These are phyloP conservation scores for Paramecium bursaria DNA, from an alignment of 73 alveolate genomes.

Conservation along the genomic window DNA sequence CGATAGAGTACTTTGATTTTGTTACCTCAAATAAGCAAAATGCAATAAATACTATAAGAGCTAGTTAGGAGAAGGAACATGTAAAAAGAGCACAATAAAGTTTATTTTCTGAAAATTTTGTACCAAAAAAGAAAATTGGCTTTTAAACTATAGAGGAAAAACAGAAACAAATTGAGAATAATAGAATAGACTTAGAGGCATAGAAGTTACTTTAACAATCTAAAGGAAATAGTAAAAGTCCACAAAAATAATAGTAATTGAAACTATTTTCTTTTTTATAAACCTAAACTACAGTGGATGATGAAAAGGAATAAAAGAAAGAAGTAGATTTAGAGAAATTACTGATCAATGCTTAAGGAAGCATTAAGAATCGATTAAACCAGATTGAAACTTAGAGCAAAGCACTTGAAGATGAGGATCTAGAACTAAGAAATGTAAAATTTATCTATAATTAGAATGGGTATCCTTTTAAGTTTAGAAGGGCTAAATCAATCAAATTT, in stretches of 20 bases:
- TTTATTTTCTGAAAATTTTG: slow-evolving; percentile 18
- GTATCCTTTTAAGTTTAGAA: slow-evolving; percentile 17
- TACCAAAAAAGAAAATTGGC: slow-evolving; percentile 22
- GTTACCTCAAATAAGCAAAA: slow-evolving; percentile 14
- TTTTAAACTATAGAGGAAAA: slow-evolving; percentile 6
- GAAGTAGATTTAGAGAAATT: slow-evolving; percentile 2
- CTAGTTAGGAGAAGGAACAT: slow-evolving; percentile 20
- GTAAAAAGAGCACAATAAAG: slow-evolving; percentile 3
- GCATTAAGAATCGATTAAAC: slow-evolving; percentile 1
- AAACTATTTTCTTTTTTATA: too few species aligned
- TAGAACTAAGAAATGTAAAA: slow-evolving; percentile 1
- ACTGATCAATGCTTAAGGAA: neutral
- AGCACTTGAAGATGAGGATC: neutral
- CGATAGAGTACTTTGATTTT: slow-evolving; percentile 37
- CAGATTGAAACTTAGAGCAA: neutral
- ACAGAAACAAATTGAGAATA: neutral
- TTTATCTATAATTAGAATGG: neutral
- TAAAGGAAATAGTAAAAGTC: too few species aligned
- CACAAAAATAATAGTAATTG: too few species aligned
- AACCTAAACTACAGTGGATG: too few species aligned
- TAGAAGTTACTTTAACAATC: too few species aligned
- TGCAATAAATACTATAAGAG: slow-evolving; percentile 3
- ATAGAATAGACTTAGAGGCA: too few species aligned
- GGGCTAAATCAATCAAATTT: neutral
- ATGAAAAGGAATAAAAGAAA: neutral